A percentile compares a stretch with the other conserved stretches of the same genome.
These are phyloP conservation scores for Podila epigama DNA, from an alignment of 192 early-diverging fungal genomes.

Conservation along the genomic window DNA sequence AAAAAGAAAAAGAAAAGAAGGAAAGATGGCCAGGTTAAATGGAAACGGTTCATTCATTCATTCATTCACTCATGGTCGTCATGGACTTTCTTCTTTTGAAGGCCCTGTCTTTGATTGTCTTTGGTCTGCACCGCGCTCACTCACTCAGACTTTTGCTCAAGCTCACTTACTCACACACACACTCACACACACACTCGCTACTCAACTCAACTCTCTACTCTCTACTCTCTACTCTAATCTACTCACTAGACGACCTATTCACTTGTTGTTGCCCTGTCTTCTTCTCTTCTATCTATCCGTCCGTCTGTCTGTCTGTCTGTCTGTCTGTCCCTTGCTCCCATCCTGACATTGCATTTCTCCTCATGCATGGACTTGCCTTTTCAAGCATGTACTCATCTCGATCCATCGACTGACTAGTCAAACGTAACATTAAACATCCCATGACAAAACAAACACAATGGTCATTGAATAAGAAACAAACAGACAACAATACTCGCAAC, in stretches of 20 bases:
- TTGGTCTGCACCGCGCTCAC: not conserved
- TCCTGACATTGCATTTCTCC: not conserved
- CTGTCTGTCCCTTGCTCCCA: not conserved
- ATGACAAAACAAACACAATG: too few relatives aligned
- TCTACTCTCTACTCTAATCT: not conserved
- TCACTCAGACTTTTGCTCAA: not conserved
- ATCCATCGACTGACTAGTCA: too few relatives aligned
- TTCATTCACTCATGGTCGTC: not conserved
- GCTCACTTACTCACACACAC: too few relatives aligned
- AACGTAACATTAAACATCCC: too few relatives aligned
- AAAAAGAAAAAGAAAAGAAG: not conserved
- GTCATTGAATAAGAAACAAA: not conserved
- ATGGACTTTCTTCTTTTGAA: too few relatives aligned
- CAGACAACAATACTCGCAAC: not conserved
- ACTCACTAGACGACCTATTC: too few relatives aligned
- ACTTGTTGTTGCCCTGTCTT: not conserved
- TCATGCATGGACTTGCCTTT: too few relatives aligned
- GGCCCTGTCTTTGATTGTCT: not conserved
- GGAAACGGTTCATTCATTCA: not conserved
- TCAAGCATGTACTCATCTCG: too few relatives aligned
- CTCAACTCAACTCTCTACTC: too few relatives aligned
- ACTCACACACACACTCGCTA: too few relatives aligned
- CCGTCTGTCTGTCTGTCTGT: not conserved
- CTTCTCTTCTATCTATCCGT: not conserved
- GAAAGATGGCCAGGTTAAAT: not conserved